Evolutionary conservation across 495 filamentous ascomycete species (phyloP).

Genomic region (Trichocladium antarcticum): DNA sequence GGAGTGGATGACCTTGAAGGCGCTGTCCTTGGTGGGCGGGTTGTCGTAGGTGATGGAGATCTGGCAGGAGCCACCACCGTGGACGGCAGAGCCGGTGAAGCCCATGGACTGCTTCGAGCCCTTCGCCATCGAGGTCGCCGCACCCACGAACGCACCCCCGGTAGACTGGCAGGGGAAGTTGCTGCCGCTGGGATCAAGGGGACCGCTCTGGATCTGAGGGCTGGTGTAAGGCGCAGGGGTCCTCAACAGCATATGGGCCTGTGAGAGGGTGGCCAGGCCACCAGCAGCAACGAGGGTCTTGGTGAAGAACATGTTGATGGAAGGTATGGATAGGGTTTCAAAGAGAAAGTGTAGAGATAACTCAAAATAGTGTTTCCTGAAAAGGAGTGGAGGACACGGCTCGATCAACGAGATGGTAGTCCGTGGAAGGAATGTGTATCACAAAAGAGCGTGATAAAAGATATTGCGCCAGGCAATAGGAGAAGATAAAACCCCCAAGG

Average conservation of each 20-base stretch:
- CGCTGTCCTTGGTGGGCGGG: conserved; percentile 43
- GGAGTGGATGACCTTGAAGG: conserved; percentile 71
- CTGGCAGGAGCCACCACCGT: conserved; percentile 84
- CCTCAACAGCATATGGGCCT: conserved; percentile 63
- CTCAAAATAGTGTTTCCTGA: conserved; percentile 6
- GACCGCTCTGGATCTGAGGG: conserved; percentile 32
- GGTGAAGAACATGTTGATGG: conserved; percentile 32
- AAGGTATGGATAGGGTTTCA: not conserved
- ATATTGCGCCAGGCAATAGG: conserved; percentile 14
- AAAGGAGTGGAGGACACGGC: conserved; percentile 7
- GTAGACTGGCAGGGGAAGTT: conserved; percentile 71
- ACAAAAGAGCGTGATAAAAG: conserved; percentile 10
- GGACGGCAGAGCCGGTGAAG: conserved; percentile 55
- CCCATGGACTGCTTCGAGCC: conserved; percentile 44
- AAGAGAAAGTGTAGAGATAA: not conserved
- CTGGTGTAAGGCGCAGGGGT: conserved; percentile 57
- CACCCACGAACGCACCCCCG: conserved; percentile 28
- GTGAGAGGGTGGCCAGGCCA: conserved; percentile 40
- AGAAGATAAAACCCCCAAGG: conserved; percentile 1
- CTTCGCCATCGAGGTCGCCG: conserved; percentile 38
- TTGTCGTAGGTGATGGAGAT: conserved; percentile 68
- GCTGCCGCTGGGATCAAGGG: conserved; percentile 45
- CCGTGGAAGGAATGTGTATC: not conserved
- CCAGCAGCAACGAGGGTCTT: conserved; percentile 25
- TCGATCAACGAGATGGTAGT: conserved; percentile 10